Percentiles rank a stretch among this genome's conserved stretches.
Conservation (phyloP, 2,329 filamentous ascomycete species). For the Fusarium pilosicola region DNA sequence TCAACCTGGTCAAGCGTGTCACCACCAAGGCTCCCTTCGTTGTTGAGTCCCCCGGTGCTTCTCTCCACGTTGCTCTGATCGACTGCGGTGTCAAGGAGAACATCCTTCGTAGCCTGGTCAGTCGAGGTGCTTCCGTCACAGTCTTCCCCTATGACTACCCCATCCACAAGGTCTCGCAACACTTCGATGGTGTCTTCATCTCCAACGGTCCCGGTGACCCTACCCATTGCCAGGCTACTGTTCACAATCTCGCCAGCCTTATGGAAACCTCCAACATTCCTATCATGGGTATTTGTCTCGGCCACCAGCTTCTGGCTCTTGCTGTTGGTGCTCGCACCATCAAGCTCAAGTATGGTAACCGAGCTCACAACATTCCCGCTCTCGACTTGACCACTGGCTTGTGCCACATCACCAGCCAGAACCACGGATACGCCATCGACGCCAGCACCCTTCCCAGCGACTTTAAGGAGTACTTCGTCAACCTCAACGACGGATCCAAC, state of each 20-base stretch:
- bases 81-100: conserved; percentile 99
- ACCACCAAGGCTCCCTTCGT: conserved; percentile 99
- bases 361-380: conserved; percentile 97
- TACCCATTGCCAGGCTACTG: conserved; percentile 93
- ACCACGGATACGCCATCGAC: conserved; percentile 97
- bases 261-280: conserved; percentile 93
- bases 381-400: conserved; percentile 94
- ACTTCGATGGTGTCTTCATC: conserved; percentile 99
- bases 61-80: conserved; percentile 91
- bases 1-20: conserved; percentile 95
- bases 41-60: conserved; percentile 83
- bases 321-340: conserved; percentile 89
- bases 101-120: conserved; percentile 93
- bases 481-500: conserved; percentile 97
- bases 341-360: conserved; percentile 99
- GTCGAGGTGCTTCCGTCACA: conserved; percentile 90
- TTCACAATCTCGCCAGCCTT: conserved; percentile 88
- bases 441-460: conserved; percentile 81
- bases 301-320: conserved; percentile 93
- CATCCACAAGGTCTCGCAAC: conserved; percentile 96
- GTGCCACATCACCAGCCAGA: conserved; percentile 98
- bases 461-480: conserved; percentile 98
- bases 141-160: conserved; percentile 97
- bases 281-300: conserved; percentile 97
- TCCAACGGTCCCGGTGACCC: conserved; percentile 98